Evolutionary conservation across 2,329 filamentous ascomycete species (phyloP).

Genomic region (Harringtonia aguacate): DNA sequence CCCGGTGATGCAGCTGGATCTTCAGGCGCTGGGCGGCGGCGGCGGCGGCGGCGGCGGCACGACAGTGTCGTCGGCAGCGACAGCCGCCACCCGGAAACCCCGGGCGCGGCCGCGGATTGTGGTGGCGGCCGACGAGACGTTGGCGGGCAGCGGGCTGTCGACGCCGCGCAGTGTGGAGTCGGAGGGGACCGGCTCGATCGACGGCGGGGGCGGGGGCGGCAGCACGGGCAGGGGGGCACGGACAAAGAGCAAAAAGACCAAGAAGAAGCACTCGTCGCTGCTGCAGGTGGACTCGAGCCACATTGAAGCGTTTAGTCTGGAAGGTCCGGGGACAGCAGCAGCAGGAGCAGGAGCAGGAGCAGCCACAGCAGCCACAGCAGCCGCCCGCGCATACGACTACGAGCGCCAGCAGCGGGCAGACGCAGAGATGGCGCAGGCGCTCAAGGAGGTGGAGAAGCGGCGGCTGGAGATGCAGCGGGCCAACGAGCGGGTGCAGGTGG

Average conservation of each 20-base stretch:
- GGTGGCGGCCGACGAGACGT: conserved; percentile 63
- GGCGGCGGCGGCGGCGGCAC: conserved; percentile 11
- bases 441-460: conserved; percentile 79
- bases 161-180: conserved; percentile 43
- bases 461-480: conserved; percentile 82
- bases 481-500: conserved; percentile 63
- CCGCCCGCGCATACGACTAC: conserved; percentile 34
- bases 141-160: conserved; percentile 42
- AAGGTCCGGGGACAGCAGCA: too few species aligned
- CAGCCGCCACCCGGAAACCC: not conserved
- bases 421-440: conserved; percentile 76
- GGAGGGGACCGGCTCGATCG: too few species aligned
- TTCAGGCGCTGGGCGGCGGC: conserved; percentile 41
- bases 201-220: conserved; percentile 34
- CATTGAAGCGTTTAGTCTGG: conserved; percentile 61
- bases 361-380: conserved; percentile 7
- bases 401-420: conserved; percentile 67
- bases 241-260: conserved; percentile 32
- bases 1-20: conserved; percentile 85
- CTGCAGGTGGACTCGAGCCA: conserved; percentile 82
- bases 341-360: conserved; percentile 26
- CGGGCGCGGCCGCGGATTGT: conserved; percentile 47
- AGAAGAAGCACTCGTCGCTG: conserved; percentile 46
- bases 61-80: conserved; percentile 15
- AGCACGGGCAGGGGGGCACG: conserved; percentile 16